Evolutionary conservation across 2,329 filamentous ascomycete species (phyloP), one percentile per base, ranked within the genome.

Genomic region (Arachnomyces sp.): DNA sequence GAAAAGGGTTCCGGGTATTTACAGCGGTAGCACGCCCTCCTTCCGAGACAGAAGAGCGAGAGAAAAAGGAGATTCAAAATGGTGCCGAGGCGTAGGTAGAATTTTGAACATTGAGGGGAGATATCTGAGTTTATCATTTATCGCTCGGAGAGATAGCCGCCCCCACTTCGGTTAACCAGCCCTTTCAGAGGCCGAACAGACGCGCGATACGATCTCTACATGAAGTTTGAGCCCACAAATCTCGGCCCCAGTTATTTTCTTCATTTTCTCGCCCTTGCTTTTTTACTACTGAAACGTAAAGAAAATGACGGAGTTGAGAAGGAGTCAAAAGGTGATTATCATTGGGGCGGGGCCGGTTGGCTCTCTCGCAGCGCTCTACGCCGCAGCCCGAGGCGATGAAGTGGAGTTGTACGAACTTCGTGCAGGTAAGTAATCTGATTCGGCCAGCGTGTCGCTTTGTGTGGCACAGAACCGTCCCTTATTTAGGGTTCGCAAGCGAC

Each of bases 351-450:
- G 92, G 2, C 92, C 92, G 0, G 92, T 98, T 6, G 92, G 92
- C 30, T 86, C 89, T 8, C 71, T 98, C 31, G 89, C 92, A 16
- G 92, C 88, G 32, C 69, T 98, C 4, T 98, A 96, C 68, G 90
- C 92, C 39, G 90, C 92, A 3, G 77, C 83, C 51, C 75, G 90
- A 60, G 92, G 89, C 32, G 80, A 94, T 61, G 71, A 90, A 55
- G 92, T 98, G 25, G 88, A 95, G 61, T 75, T 98, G 36, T 98
- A 96, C 62, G 92, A 98, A 65, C 69, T 98, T 51, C 78, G 92
- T 58, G 80, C 82, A 69, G 92, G 92, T 95, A 74, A 61, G 78
- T 71, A 31, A 17, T 36, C 3, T 25, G 14, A 32, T 31, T 43
- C 39, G 28, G 33, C 14, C 47, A 46, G 44, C 38, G 41, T 48